phyloP scores from a whole-genome alignment of 345 rosid species.

The Anacardium occidentale region DNA sequence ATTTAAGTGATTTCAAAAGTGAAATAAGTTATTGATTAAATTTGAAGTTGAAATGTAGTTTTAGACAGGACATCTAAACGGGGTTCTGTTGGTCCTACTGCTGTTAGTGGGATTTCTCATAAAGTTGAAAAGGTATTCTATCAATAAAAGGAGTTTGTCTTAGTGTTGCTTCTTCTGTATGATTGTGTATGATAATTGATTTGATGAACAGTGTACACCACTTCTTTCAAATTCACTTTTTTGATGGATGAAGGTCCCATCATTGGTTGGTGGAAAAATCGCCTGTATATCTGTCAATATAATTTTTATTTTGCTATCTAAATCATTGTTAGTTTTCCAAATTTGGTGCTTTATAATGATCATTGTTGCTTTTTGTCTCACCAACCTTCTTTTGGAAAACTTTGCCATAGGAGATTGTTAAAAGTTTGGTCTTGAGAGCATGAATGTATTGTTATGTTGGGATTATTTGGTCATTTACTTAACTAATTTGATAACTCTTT shows the following conservation, averaged over 20 bases:
- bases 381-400: neutral
- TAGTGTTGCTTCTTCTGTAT: neutral
- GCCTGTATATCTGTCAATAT: neutral
- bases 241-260: slow-evolving; percentile 20
- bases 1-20: neutral
- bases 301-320: neutral
- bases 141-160: neutral
- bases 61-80: neutral
- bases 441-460: neutral
- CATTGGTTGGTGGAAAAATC: slow-evolving; percentile 18
- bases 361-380: slow-evolving; percentile 14
- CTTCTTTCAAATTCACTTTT: slow-evolving; percentile 21
- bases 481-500: neutral
- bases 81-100: neutral
- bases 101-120: neutral
- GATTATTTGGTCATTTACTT: neutral
- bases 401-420: neutral
- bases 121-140: neutral
- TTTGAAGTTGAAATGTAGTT: neutral
- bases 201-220: slow-evolving; percentile 28
- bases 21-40: neutral
- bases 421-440: neutral
- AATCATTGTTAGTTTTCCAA: slow-evolving; percentile 20
- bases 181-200: slow-evolving; percentile 8
- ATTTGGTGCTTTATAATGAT: slow-evolving; percentile 12